Evolutionary conservation across 352 stramenopile species (phyloP).

Genomic region (Globisporangium splendens): DNA sequence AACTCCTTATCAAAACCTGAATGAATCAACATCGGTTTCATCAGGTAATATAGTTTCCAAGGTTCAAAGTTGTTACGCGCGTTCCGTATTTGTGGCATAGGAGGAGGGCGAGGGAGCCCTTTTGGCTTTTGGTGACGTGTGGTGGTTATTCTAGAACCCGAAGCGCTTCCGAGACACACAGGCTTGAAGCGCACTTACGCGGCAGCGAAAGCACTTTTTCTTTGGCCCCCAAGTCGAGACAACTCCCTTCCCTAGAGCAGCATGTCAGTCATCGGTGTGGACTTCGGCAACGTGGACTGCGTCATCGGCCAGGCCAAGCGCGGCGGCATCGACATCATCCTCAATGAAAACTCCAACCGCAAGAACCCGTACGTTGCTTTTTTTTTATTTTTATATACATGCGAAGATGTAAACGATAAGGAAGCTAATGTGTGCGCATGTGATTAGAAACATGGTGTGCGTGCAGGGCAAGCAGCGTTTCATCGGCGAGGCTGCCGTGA

Average conservation of each 20-base stretch:
- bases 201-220: conserved; percentile 1
- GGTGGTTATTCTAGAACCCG: conserved; percentile 27
- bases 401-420: neutral
- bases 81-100: neutral
- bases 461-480: conserved; percentile 91
- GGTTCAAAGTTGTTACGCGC: neutral
- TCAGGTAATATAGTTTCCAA: neutral
- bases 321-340: conserved; percentile 98
- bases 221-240: neutral
- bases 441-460: conserved; percentile 74
- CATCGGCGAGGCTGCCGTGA: conserved; percentile 90
- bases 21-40: conserved; percentile 5
- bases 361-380: conserved; percentile 90
- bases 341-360: conserved; percentile 99
- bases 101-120: neutral
- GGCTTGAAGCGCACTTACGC: too few relatives aligned
- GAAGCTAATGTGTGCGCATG: neutral
- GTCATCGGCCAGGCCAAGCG: conserved; percentile 95
- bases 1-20: neutral
- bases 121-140: conserved; percentile 5
- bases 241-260: neutral
- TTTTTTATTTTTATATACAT: neutral
- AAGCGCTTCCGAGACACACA: conserved; percentile 1
- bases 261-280: conserved; percentile 97
- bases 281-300: conserved; percentile 96